Percentiles rank a stretch among this genome's conserved stretches.
phyloP scores from a whole-genome alignment of 2,329 filamentous ascomycete genomes.

The Ceratocystis albifundus region DNA sequence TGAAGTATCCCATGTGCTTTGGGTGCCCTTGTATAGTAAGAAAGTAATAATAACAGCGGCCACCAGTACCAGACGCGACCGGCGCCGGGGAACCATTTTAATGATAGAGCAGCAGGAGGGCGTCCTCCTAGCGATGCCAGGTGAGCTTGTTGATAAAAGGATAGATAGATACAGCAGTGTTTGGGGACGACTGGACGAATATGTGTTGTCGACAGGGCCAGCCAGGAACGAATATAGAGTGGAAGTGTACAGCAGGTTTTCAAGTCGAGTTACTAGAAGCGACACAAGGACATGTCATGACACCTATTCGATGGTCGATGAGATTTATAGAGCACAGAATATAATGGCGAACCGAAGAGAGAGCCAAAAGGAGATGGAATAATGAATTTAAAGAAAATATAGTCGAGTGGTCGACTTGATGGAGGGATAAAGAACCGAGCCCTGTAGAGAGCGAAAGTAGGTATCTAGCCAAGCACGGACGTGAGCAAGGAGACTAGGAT shows the following conservation, averaged over 20 bases:
- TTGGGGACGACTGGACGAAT: background rate
- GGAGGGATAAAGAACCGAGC: background rate
- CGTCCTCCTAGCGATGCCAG: background rate
- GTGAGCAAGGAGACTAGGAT: too few relatives aligned
- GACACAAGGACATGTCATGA: background rate
- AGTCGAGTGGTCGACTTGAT: background rate
- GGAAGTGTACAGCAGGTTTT: background rate
- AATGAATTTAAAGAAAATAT: background rate
- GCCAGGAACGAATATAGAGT: background rate
- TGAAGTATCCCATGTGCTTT: conserved; percentile 30
- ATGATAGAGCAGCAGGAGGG: background rate
- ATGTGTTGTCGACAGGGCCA: background rate
- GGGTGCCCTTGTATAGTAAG: conserved; percentile 40
- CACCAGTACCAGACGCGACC: conserved; percentile 50
- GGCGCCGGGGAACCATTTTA: conserved; percentile 38
- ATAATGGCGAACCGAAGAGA: background rate
- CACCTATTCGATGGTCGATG: background rate
- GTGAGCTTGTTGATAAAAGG: background rate
- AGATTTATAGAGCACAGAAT: background rate
- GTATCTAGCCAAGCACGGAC: too few relatives aligned
- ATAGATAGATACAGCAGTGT: background rate
- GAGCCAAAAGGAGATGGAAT: background rate
- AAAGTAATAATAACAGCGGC: conserved; percentile 45
- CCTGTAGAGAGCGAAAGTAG: too few relatives aligned
- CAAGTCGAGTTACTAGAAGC: background rate